Conservation (phyloP, 257 asterid genomes). For the Penstemon eatonii region DNA sequence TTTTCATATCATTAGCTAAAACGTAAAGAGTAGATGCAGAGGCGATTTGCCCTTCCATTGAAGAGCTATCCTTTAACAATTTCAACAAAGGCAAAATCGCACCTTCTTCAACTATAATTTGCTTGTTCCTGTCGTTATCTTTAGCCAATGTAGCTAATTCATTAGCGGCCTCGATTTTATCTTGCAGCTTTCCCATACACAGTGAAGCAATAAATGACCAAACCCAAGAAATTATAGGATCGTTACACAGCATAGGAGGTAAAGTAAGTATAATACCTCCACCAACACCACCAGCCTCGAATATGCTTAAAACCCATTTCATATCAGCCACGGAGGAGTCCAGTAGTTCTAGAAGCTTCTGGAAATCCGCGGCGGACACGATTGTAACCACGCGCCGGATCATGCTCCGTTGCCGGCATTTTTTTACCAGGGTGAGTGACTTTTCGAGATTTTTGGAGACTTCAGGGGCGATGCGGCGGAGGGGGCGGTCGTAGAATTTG, state of each 20-base stretch:
- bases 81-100: constrained; percentile 67
- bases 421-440: constrained; percentile 51
- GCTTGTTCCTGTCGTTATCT: constrained; percentile 85
- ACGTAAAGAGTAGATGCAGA: constrained; percentile 53
- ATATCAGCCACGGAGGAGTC: constrained; percentile 75
- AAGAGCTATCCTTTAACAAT: constrained; percentile 57
- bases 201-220: constrained; percentile 78
- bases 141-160: constrained; percentile 65
- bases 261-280: constrained; percentile 72
- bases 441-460: constrained; percentile 55
- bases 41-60: constrained; percentile 65
- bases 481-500: constrained; percentile 70
- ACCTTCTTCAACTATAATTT: constrained; percentile 78
- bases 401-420: constrained; percentile 62
- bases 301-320: constrained; percentile 64
- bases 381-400: constrained; percentile 63
- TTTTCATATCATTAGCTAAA: constrained; percentile 59
- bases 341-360: constrained; percentile 49
- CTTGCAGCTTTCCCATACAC: constrained; percentile 56
- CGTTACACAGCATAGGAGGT: constrained; percentile 87
- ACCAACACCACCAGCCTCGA: constrained; percentile 54
- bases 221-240: constrained; percentile 80
- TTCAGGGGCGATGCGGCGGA: constrained; percentile 61
- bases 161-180: constrained; percentile 69
- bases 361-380: constrained; percentile 71